Percentiles rank a stretch among this genome's conserved stretches.
Evolutionary conservation across 805 yeast species (phyloP).

Genomic region (Saccharomycopsis babjevae): DNA sequence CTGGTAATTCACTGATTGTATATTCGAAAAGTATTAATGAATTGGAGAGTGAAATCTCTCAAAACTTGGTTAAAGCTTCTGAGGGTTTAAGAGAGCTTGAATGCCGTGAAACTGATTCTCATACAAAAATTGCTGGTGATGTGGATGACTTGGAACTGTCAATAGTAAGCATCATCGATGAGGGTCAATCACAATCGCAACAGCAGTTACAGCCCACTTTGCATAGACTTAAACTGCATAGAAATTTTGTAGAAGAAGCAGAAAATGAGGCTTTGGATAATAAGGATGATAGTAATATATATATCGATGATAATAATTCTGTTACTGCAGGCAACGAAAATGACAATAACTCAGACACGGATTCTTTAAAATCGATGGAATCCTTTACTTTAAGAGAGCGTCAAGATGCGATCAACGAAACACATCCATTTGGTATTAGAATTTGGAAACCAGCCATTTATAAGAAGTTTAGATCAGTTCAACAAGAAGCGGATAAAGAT

Average conservation of each 20-base stretch:
- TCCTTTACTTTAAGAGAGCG: conserved; percentile 84
- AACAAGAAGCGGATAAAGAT: conserved; percentile 83
- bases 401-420: conserved; percentile 90
- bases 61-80: conserved; percentile 22
- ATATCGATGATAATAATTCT: neutral
- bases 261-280: neutral
- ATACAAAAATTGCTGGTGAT: neutral
- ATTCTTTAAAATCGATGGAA: conserved; percentile 48
- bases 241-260: neutral
- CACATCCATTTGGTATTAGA: conserved; percentile 97
- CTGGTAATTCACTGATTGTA: neutral
- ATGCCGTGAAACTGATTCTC: conserved; percentile 20
- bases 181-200: neutral
- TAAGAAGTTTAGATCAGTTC: conserved; percentile 86
- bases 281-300: neutral
- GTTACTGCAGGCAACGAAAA: neutral
- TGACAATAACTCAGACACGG: conserved; percentile 26
- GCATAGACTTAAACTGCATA: neutral
- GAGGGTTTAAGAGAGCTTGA: conserved; percentile 21
- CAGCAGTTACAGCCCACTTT: neutral
- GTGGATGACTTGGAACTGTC: neutral
- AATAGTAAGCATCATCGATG: neutral
- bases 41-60: conserved; percentile 19
- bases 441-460: conserved; percentile 98
- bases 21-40: conserved; percentile 4